Conservation (phyloP, 768 basidiomycete species). For the Russula vinacea region DNA sequence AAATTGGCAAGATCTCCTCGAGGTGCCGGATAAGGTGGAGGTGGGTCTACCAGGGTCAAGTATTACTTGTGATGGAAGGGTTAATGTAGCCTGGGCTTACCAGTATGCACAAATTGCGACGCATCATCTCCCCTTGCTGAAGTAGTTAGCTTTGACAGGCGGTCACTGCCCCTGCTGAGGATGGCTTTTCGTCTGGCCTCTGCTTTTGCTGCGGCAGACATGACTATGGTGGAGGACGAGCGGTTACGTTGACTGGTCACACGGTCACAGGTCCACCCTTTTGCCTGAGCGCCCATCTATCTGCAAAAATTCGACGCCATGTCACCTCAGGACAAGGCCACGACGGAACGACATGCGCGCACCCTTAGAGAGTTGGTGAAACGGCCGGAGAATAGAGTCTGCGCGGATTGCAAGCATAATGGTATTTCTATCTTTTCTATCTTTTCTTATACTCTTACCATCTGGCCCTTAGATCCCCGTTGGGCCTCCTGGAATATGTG, state of each 20-base stretch:
- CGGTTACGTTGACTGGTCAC: neutral
- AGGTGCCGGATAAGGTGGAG: constrained; percentile 38
- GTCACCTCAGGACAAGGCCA: constrained; percentile 74
- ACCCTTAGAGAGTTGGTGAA: constrained; percentile 86
- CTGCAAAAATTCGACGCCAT: constrained; percentile 32
- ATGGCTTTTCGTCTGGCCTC: constrained; percentile 79
- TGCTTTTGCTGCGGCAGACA: constrained; percentile 59
- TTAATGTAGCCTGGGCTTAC: constrained; percentile 36
- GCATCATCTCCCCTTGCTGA: constrained; percentile 70
- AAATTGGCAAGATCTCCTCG: constrained; percentile 36
- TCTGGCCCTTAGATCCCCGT: constrained; percentile 66
- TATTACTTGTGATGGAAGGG: neutral
- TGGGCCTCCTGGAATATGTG: constrained; percentile 99
- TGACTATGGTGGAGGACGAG: constrained; percentile 17
- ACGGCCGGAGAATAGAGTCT: constrained; percentile 86
- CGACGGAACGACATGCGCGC: constrained; percentile 72
- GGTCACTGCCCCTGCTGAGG: constrained; percentile 64
- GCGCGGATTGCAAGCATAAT: constrained; percentile 95
- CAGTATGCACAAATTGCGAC: constrained; percentile 51
- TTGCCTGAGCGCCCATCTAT: constrained; percentile 1
- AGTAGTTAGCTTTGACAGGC: constrained; percentile 75
- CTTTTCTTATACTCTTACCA: neutral
- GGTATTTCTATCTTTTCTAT: constrained; percentile 50
- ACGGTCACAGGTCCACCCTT: constrained; percentile 6
- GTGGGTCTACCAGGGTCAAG: constrained; percentile 38